Percentiles rank a stretch among this genome's conserved stretches.
Evolutionary conservation across 2,329 filamentous ascomycete genomes (phyloP).

Genomic region (Pseudogymnoascus sp.): DNA sequence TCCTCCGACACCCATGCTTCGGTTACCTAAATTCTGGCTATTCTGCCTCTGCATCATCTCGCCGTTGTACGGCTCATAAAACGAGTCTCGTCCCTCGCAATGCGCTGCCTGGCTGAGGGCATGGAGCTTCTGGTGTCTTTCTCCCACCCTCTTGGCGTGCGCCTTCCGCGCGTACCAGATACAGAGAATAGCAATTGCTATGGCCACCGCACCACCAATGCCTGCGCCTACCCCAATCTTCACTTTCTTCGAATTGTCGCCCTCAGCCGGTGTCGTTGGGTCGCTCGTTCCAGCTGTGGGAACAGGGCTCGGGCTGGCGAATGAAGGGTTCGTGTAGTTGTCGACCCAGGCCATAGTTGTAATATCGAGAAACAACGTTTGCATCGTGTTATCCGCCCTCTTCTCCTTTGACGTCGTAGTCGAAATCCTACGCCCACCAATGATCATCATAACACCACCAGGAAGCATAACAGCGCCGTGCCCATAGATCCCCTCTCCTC

Average conservation of each 20-base stretch:
- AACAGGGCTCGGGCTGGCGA: constrained; percentile 16
- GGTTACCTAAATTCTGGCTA: constrained; percentile 12
- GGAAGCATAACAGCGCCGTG: constrained; percentile 57
- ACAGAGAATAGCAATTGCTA: constrained; percentile 25
- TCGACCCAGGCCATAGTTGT: constrained; percentile 51
- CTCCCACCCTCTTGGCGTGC: constrained; percentile 27
- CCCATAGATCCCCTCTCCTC: constrained; percentile 46
- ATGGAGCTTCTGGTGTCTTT: constrained; percentile 46
- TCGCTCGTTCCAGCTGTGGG: constrained; percentile 22
- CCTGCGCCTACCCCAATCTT: constrained; percentile 60
- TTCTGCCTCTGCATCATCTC: constrained; percentile 15
- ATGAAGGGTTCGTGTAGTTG: constrained; percentile 43
- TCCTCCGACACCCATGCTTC: constrained; percentile 10
- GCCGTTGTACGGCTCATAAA: not conserved
- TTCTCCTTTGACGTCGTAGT: constrained; percentile 22
- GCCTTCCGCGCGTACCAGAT: constrained; percentile 44
- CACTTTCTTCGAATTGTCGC: constrained; percentile 35
- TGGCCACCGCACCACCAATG: constrained; percentile 43
- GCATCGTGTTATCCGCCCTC: constrained; percentile 29
- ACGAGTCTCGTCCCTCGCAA: constrained; percentile 21
- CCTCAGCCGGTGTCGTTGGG: constrained; percentile 15
- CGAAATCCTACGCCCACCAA: constrained; percentile 51
- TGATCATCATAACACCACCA: constrained; percentile 61
- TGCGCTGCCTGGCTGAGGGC: constrained; percentile 43
- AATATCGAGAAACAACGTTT: constrained; percentile 49